Evolutionary conservation across 192 early-diverging fungal genomes (phyloP).

Genomic region (Coemansia interrupta): DNA sequence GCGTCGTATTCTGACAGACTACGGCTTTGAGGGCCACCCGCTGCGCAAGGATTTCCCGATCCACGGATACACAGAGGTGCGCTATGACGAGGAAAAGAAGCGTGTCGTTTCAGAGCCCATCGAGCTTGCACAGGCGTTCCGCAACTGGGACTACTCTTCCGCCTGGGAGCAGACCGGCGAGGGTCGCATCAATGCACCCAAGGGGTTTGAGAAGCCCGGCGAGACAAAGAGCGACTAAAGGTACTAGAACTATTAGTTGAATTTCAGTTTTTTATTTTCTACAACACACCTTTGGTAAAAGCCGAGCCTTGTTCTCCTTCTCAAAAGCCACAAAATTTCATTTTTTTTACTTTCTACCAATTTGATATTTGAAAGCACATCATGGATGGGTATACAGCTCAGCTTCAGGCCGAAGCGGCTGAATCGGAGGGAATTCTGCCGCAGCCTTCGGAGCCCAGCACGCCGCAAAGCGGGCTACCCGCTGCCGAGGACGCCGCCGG

Average conservation of each 20-base stretch:
- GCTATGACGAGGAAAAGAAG: slow-evolving; percentile 99
- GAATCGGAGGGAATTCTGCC: slow-evolving; percentile 39
- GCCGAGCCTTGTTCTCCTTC: too few species aligned
- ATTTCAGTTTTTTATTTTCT: background rate
- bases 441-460: slow-evolving; percentile 10
- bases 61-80: slow-evolving; percentile 96
- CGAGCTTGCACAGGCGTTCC: slow-evolving; percentile 92
- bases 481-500: too few species aligned
- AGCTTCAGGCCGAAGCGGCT: slow-evolving; percentile 39
- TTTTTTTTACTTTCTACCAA: background rate
- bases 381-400: slow-evolving; percentile 41
- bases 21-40: slow-evolving; percentile 95
- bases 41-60: slow-evolving; percentile 98
- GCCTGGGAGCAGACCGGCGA: slow-evolving; percentile 90
- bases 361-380: slow-evolving; percentile 5
- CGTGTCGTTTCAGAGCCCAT: slow-evolving; percentile 93
- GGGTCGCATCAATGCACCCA: slow-evolving; percentile 52
- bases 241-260: background rate
- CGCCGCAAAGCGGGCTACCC: background rate
- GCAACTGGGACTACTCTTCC: slow-evolving; percentile 92
- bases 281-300: too few species aligned
- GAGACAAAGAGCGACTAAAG: slow-evolving; percentile 12
- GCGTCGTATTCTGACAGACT: slow-evolving; percentile 94
- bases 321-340: too few species aligned
- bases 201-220: slow-evolving; percentile 41